Conservation (phyloP, 441 rosid genomes). For the Euphorbia corollata region DNA sequence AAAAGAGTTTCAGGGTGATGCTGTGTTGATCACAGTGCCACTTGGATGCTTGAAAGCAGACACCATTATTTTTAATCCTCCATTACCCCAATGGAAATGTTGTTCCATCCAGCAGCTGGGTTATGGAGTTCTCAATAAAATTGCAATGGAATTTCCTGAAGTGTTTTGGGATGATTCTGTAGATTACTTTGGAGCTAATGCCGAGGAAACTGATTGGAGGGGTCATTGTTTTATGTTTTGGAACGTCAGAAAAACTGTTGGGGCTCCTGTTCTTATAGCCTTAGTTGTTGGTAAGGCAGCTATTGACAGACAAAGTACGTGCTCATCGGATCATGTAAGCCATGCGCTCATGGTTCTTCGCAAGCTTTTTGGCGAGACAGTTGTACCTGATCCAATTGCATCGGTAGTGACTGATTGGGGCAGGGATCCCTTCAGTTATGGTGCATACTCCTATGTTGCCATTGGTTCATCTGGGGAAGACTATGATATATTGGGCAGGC, state of each 20-base stretch:
- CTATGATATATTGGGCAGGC: constrained; percentile 90
- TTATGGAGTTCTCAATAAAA: constrained; percentile 96
- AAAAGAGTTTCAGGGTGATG: constrained; percentile 72
- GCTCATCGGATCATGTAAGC: constrained; percentile 66
- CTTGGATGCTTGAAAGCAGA: constrained; percentile 99
- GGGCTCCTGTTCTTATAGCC: constrained; percentile 98
- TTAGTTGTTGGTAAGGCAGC: constrained; percentile 98
- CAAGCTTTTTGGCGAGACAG: constrained; percentile 81
- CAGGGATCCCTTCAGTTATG: constrained; percentile 90
- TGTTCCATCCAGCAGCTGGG: constrained; percentile 92
- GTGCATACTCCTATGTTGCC: constrained; percentile 98
- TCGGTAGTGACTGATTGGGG: constrained; percentile 99
- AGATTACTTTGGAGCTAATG: constrained; percentile 98
- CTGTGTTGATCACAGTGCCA: constrained; percentile 88
- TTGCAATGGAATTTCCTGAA: constrained; percentile 74
- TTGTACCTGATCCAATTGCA: constrained; percentile 93
- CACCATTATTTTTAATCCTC: constrained; percentile 72
- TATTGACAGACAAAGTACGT: constrained; percentile 55
- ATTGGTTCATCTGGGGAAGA: constrained; percentile 99
- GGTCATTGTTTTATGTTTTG: constrained; percentile 99
- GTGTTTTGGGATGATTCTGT: constrained; percentile 98
- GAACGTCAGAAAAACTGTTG: constrained; percentile 91
- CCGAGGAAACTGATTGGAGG: constrained; percentile 78
- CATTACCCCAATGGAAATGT: constrained; percentile 87
- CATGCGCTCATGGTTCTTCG: constrained; percentile 91